Base-by-base conservation (phyloP, 176 grass and related monocot species). In the Secale cereale region DNA sequence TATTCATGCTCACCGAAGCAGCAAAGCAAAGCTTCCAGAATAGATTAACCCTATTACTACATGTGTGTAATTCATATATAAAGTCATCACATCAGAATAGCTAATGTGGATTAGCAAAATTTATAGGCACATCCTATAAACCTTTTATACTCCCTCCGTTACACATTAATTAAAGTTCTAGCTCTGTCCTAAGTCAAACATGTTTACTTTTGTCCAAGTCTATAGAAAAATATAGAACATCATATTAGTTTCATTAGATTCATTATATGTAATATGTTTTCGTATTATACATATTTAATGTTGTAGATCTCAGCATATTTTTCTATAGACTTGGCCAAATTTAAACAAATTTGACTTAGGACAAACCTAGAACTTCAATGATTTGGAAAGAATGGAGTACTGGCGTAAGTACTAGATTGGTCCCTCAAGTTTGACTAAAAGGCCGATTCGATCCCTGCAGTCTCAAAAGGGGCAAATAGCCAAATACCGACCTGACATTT, bases 1-100 rank as follows among this genome's bases (percentile, higher is more conserved):
- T 52, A 79, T 62, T 59, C 46, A 79, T 35, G 31, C 25, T 84
- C 25, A 19, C 40, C 48, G 3, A 68, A 72, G 30, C 50, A 59
- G 45, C 9, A 66, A 65, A 76, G 27, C 20, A 59, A 71, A 83
- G 12, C 11, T 83, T 74, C 28, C 69, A 83, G 31, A 83, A 36
- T 46, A 19, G 36, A 74, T 27, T 20, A 62, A 40, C 33, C 26
- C 25, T 15, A 39, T 41, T 25, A 41, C 10, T 25, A 25, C 66
- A 70, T 70, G 32, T 40, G 68, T 71, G 68, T 25, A n/a, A 70
- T 20, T 70, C 35, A 37, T 37, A 76, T 67, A 59, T 59, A 54
- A 75, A 85, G 40, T 69, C 5, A 22, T 70, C 35, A 25, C 29
- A 76, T 31, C 8, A 31, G 10, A 66, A 65, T 23, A 28, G 52